Percentiles rank a stretch among this genome's conserved stretches.
phyloP scores from a whole-genome alignment of 164 flowering plant genomes.

The Saururus chinensis region DNA sequence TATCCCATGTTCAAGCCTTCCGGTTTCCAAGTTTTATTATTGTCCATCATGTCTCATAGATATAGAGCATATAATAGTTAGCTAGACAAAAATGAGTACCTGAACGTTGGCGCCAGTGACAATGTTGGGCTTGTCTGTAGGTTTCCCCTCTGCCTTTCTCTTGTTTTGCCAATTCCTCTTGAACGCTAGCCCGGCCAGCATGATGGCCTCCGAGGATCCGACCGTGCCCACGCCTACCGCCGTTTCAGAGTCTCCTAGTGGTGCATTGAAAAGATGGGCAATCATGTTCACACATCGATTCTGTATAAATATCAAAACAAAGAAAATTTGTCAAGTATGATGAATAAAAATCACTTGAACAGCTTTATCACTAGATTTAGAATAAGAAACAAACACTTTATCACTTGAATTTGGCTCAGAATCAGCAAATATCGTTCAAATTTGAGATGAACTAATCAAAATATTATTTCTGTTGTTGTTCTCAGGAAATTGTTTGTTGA shows the following conservation, averaged over 20 bases:
- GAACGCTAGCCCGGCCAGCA: constrained; percentile 39
- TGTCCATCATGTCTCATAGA: too few species aligned
- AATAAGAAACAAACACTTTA: too few species aligned
- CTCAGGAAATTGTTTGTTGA: too few species aligned
- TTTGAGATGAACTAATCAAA: too few species aligned
- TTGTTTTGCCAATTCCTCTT: constrained; percentile 39
- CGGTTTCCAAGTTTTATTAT: too few species aligned
- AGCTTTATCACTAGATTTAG: too few species aligned
- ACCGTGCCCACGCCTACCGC: constrained; percentile 37
- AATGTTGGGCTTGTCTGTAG: constrained; percentile 36
- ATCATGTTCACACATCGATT: constrained; percentile 40
- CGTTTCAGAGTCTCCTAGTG: constrained; percentile 23
- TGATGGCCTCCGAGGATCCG: constrained; percentile 42
- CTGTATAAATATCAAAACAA: constrained; percentile 5
- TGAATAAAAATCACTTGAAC: too few species aligned
- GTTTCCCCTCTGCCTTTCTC: constrained; percentile 24
- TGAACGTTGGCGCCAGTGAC: constrained; percentile 36
- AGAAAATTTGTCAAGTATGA: too few species aligned
- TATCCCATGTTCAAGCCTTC: too few species aligned
- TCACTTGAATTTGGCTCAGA: too few species aligned
- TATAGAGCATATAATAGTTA: background rate
- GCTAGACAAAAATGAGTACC: constrained; percentile 5
- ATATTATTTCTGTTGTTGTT: too few species aligned
- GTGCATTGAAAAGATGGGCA: constrained; percentile 34
- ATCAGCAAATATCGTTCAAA: too few species aligned